These are phyloP conservation scores for Beauveria sp. DNA, from an alignment of 2,329 filamentous ascomycete species.

Conservation along the genomic window DNA sequence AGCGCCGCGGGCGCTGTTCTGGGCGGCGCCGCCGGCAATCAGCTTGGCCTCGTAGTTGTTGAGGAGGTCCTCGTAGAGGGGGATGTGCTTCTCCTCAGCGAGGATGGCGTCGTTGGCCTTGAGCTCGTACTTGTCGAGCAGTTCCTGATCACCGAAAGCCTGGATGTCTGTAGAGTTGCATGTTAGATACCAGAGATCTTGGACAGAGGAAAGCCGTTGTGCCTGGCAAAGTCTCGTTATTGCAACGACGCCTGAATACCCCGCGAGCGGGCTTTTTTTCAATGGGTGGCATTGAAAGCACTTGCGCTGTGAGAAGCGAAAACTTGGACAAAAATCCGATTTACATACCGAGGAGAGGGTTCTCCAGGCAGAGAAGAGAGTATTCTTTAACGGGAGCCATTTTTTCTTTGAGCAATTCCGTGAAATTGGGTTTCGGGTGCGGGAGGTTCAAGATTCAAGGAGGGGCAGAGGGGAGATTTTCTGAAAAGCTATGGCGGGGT, in stretches of 20 bases:
- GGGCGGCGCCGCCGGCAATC: constrained; percentile 90
- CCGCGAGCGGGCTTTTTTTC: neutral
- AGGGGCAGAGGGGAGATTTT: constrained; percentile 13
- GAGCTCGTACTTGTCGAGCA: constrained; percentile 86
- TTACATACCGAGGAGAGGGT: constrained; percentile 80
- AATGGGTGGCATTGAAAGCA: neutral
- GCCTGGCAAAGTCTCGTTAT: neutral
- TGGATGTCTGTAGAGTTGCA: constrained; percentile 65
- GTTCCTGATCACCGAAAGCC: constrained; percentile 69
- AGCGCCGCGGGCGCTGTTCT: constrained; percentile 94
- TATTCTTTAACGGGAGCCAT: constrained; percentile 77
- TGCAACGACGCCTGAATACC: neutral
- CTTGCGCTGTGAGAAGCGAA: constrained; percentile 4
- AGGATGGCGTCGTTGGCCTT: constrained; percentile 98
- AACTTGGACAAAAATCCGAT: neutral
- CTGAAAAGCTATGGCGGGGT: constrained; percentile 11
- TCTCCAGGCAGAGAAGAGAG: constrained; percentile 89
- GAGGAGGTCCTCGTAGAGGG: constrained; percentile 87
- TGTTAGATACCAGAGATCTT: neutral
- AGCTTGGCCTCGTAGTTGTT: constrained; percentile 89
- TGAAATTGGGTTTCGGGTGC: constrained; percentile 11
- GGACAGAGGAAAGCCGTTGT: neutral
- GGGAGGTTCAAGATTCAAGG: constrained; percentile 13
- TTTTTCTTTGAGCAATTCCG: constrained; percentile 25
- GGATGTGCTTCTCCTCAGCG: constrained; percentile 82